A percentile compares a stretch with the other conserved stretches of the same genome.
Conservation (phyloP, 129 eudicot species). For the Pseudognaphalium luteoalbum region DNA sequence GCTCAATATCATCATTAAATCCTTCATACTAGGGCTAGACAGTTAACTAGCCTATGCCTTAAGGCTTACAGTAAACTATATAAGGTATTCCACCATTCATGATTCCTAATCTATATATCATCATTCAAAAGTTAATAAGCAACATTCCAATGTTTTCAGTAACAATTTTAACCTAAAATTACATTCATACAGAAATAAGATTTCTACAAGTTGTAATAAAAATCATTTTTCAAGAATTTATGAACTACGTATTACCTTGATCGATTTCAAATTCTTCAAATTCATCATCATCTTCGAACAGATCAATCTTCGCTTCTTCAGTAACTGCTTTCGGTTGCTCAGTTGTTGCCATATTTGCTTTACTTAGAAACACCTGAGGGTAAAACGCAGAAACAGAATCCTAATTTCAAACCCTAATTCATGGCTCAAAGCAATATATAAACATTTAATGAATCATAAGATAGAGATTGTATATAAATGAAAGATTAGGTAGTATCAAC, state of each 20-base stretch:
- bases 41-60: neutral
- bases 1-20: neutral
- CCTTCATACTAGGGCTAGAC: neutral
- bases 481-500: neutral
- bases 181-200: neutral
- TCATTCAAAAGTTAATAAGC: neutral
- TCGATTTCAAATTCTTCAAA: slow-evolving; percentile 75
- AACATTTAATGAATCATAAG: neutral
- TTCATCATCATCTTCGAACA: slow-evolving; percentile 81
- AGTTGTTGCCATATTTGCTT: slow-evolving; percentile 45
- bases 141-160: neutral
- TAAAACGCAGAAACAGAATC: neutral
- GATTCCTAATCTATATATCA: neutral
- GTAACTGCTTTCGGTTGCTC: slow-evolving; percentile 54
- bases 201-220: neutral
- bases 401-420: slow-evolving; percentile 18
- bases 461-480: neutral
- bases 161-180: neutral
- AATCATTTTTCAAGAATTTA: neutral
- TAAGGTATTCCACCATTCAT: neutral
- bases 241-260: slow-evolving; percentile 42
- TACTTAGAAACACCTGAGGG: slow-evolving; percentile 5
- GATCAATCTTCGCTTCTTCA: slow-evolving; percentile 72
- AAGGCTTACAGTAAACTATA: neutral
- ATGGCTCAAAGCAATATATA: neutral